Evolutionary conservation across 2,329 filamentous ascomycete species (phyloP).

Genomic region (Claviceps pusilla): DNA sequence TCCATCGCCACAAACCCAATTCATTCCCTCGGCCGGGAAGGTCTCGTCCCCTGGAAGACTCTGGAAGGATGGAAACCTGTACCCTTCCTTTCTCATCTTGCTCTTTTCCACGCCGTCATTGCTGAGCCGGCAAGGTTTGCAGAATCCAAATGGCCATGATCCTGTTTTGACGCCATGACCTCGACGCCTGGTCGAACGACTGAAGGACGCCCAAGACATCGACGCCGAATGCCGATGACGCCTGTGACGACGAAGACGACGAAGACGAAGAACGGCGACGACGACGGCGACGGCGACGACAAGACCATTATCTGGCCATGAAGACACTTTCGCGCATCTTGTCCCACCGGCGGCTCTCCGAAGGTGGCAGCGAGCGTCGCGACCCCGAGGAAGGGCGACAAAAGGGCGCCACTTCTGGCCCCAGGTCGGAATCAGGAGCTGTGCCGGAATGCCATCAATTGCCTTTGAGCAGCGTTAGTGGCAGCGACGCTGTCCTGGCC

Average conservation of each 20-base stretch:
- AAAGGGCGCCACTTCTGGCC: neutral
- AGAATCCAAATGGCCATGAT: neutral
- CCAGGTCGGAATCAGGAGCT: constrained; percentile 10
- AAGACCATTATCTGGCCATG: constrained; percentile 11
- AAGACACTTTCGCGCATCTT: constrained; percentile 24
- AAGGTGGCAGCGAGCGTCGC: constrained; percentile 11
- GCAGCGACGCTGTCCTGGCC: neutral
- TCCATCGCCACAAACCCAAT: neutral
- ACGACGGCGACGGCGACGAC: neutral
- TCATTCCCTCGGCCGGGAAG: neutral
- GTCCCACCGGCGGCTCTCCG: constrained; percentile 12
- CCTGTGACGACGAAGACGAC: too few species aligned
- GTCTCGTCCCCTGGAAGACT: neutral
- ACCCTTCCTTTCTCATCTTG: neutral
- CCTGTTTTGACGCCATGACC: constrained; percentile 1
- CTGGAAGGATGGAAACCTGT: neutral
- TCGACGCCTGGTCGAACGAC: neutral
- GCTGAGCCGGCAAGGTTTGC: neutral
- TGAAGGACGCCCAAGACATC: neutral
- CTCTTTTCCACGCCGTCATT: neutral
- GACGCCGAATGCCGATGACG: neutral
- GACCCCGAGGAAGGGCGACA: constrained; percentile 6
- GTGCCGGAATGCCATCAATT: constrained; percentile 22
- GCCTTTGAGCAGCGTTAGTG: constrained; percentile 12
- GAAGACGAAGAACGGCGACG: neutral